Evolutionary conservation across 2,329 filamentous ascomycete species (phyloP), one percentile per base, ranked within the genome.

Genomic region (Colletotrichum paranaense): DNA sequence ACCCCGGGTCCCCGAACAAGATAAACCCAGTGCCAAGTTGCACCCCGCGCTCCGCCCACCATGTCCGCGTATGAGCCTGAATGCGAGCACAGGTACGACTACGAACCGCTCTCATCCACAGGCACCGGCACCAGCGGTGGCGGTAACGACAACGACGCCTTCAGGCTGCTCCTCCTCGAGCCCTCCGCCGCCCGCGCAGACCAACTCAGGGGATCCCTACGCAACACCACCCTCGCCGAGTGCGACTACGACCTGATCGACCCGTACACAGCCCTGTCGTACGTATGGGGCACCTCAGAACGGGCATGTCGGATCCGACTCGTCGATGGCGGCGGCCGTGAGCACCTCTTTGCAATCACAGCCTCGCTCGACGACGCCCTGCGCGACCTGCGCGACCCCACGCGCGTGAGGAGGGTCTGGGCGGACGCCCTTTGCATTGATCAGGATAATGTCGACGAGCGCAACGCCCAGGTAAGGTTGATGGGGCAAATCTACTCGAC

Each of bases 341-440:
- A 46, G 19, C 22, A 16, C 5, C 11, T n/a, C 2, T 65, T 65
- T 2, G 22, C 56, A 28, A 65, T 70, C 7, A 73, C 67, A 2
- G 53, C n/a, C 24, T 73, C 70, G 0, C 19, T 73, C 0, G 4
- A 42, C 7, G 60, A 73, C 9, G 84, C 83, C 4, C 76, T 86
- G 16, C 77, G 83, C 12, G 83, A 85, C 66, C 83, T 84, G 68
- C 81, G 82, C 42, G 82, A 80, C 46, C 82, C 82, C 12, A 86
- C 60, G 1, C 73, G 73, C 4, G 32, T n/a, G 5, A 65, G 24
- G 3, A 58, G 57, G 4, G 4, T 82, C 4, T 82, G 81, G 64
- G 75, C 80, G 1, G 81, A 82, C 58, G 80, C 81, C 24, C 76
- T 81, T 12, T 78, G 80, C 69, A 81, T 82, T 76, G 76, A 82